A percentile compares a stretch with the other conserved stretches of the same genome.
These are phyloP conservation scores for Aspergillus diversus DNA, from an alignment of 495 filamentous ascomycete species.

Conservation along the genomic window DNA sequence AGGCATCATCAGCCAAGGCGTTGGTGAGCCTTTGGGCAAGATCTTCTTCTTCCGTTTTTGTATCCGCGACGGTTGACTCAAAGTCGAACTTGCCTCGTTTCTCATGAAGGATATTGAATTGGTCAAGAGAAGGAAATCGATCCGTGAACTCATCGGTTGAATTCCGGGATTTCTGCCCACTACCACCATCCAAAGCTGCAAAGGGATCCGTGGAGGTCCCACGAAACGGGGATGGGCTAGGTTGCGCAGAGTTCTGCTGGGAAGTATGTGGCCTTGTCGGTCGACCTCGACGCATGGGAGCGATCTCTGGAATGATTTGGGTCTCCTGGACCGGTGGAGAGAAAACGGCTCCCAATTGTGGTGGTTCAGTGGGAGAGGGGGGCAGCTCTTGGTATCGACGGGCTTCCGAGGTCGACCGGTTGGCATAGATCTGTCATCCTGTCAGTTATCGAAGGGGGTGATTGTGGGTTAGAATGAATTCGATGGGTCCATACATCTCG, in stretches of 20 bases:
- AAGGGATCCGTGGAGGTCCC: constrained; percentile 80
- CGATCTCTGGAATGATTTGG: constrained; percentile 82
- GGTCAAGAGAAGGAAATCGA: constrained; percentile 88
- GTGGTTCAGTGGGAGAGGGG: constrained; percentile 54
- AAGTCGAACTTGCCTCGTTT: constrained; percentile 89
- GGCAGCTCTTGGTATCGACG: constrained; percentile 66
- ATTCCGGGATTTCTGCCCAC: constrained; percentile 50
- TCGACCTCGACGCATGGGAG: constrained; percentile 90
- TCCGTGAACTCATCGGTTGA: constrained; percentile 77
- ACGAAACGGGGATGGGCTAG: constrained; percentile 75
- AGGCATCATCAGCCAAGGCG: constrained; percentile 87
- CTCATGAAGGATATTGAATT: constrained; percentile 89
- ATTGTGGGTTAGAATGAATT: constrained; percentile 10
- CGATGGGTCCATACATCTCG: constrained; percentile 71
- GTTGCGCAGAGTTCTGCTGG: constrained; percentile 53
- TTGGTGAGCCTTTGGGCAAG: constrained; percentile 78
- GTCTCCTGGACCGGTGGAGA: constrained; percentile 67
- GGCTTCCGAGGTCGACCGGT: constrained; percentile 64
- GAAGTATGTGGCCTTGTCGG: constrained; percentile 59
- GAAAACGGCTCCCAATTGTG: constrained; percentile 71
- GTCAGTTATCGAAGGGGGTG: neutral
- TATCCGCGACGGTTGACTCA: constrained; percentile 54
- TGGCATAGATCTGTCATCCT: constrained; percentile 76
- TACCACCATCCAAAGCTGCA: constrained; percentile 73
- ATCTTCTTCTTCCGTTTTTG: constrained; percentile 58